Evolutionary conservation across 371 early-diverging fungal genomes (phyloP).

Genomic region (Apophysomyces trapeziformis): DNA sequence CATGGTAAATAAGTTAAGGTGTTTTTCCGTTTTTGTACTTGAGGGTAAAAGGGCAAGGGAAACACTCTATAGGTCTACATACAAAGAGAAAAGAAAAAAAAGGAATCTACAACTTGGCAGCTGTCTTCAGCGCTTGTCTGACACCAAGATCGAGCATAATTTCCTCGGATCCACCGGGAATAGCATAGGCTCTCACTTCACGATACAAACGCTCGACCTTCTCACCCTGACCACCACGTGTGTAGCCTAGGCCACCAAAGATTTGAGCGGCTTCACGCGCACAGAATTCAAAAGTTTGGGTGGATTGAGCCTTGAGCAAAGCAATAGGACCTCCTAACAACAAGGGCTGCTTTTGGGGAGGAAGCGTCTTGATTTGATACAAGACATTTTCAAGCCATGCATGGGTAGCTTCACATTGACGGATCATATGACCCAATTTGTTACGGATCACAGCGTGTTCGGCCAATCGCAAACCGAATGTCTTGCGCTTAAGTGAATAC

Average conservation of each 20-base stretch:
- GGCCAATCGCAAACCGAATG: conserved; percentile 83
- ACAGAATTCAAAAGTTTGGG: conserved; percentile 87
- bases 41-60: no score
- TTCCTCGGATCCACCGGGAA: conserved; percentile 85
- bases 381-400: conserved; percentile 80
- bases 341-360: conserved; percentile 64
- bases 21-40: no score
- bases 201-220: conserved; percentile 87
- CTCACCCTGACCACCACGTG: conserved; percentile 86
- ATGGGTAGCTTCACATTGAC: conserved; percentile 87
- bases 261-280: conserved; percentile 92
- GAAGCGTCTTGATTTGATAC: conserved; percentile 74
- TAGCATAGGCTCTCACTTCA: conserved; percentile 87
- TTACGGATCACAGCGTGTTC: conserved; percentile 76
- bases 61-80: not conserved
- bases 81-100: not conserved
- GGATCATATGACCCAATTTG: conserved; percentile 78
- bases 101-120: not conserved
- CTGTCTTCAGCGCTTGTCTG: conserved; percentile 67
- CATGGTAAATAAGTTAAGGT: no score
- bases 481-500: conserved; percentile 87
- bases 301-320: conserved; percentile 83
- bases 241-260: conserved; percentile 88
- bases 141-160: conserved; percentile 70
- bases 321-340: conserved; percentile 89